These are phyloP conservation scores for Calonectria leucothoes DNA, from an alignment of 2,329 filamentous ascomycete genomes.

Conservation along the genomic window DNA sequence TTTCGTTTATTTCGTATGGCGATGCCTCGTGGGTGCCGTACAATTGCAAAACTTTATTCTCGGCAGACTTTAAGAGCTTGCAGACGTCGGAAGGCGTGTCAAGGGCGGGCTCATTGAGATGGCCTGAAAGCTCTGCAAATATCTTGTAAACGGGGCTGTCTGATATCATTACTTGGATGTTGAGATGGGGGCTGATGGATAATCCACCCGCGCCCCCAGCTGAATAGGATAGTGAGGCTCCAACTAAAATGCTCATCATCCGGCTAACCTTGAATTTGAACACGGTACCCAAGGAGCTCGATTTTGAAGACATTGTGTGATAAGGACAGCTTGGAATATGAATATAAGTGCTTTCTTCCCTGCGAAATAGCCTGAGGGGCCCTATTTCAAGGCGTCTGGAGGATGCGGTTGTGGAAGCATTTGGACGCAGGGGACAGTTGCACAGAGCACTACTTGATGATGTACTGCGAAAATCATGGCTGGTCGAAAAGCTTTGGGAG, in stretches of 20 bases:
- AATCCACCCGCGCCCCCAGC: neutral
- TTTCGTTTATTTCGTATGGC: neutral
- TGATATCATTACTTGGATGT: neutral
- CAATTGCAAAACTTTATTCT: neutral
- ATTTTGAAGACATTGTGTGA: neutral
- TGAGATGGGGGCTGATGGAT: neutral
- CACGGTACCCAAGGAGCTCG: neutral
- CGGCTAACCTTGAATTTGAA: neutral
- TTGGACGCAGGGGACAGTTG: neutral
- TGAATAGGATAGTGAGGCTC: neutral
- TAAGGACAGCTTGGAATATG: neutral
- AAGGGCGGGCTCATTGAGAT: neutral
- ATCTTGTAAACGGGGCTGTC: neutral
- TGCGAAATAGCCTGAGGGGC: neutral
- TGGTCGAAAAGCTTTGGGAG: neutral
- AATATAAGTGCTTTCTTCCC: neutral
- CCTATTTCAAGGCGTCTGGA: neutral
- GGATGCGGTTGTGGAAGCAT: neutral
- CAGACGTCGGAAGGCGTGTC: neutral
- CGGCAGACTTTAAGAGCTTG: neutral
- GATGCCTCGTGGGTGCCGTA: neutral
- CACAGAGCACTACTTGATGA: neutral
- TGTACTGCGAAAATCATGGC: no score
- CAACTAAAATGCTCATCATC: neutral
- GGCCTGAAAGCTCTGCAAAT: neutral